Evolutionary conservation across 2,329 filamentous ascomycete genomes (phyloP), one percentile per base, ranked within the genome.

Genomic region (Botrytis deweyae): DNA sequence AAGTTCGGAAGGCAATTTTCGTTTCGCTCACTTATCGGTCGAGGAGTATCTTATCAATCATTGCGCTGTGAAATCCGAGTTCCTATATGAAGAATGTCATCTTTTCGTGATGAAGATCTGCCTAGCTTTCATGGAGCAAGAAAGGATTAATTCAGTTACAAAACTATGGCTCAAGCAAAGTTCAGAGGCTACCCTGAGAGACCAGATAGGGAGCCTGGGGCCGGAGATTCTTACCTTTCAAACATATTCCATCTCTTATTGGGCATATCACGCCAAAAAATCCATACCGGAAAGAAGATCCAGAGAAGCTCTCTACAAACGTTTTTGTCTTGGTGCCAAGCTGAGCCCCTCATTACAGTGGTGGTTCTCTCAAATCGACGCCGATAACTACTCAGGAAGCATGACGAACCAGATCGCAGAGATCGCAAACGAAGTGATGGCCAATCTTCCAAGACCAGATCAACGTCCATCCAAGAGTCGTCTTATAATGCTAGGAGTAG

Each of bases 351-450:
- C 14, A 7, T 14, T 52, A 4, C 7, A n/a, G 29, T 49, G 63
- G 63, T 66, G 63, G 63, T 66, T 49, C 20, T 9, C 63, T 16
- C 63, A 46, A 16, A 36, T 65, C 14, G n/a, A 49, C 18, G 63
- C 18, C 1, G 2, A 42, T 1, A 65, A 65, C 1, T 49, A 49
- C 1, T 25, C 29, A 66, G 63, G 29, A 49, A 66, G 10, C 29
- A 49, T 29, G 22, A 1, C 0, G 22, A 25, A 1, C 10, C 42
- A 49, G 20, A 33, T 46, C 42, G 0, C 0, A 20, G 42, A 46
- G 3, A 16, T 25, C 2, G 1, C 6, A 36, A 20, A 25, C 4
- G 20, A 2, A 3, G 4, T 25, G 7, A 5, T 16, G 1, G 3
- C 5, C 1, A 2, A 16, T 14, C 18, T 46, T 46, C 18, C 42